Base-by-base conservation (phyloP, 176 grass and related monocot genomes). In the Triticum monococcum region DNA sequence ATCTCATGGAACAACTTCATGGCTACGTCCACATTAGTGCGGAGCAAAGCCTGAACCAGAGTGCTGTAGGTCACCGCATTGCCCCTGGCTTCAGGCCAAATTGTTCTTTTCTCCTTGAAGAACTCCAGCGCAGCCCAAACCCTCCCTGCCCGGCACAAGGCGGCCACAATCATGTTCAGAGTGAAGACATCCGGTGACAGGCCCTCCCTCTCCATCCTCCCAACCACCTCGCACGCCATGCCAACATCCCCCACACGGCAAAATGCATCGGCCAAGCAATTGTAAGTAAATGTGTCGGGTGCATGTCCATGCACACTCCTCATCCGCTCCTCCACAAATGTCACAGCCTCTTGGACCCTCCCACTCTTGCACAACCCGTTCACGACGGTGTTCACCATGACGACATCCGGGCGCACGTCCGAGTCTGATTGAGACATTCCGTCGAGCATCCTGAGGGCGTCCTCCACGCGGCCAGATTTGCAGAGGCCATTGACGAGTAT, bases 1-100 rank as follows among this genome's bases (percentile, higher is more conserved):
- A 96, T 96, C 79, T 96, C 87, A 35, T 91, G 69, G 31, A 91
- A 92, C 83, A 96, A 89, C 68, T 92, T 82, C 97, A 83, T 92
- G 54, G 94, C 94, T 62, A 60, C 64, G 6, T 13, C 77, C 33
- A 93, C 77, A 45, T 98, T 91, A 37, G 79, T 85, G 32, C 92
- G 88, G 36, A 96, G 96, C 66, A 98, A 94, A 77, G 92, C 92
- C 40, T 85, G 87, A 79, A 94, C 62, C 74, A 98, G 52, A 59
- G 81, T 92, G 83, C 37, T 88, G 78, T 98, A 98, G 24, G 88
- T 92, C 5, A 79, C 65, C 3, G 59, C 80, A 67, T 94, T 86
- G 57, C 81, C 91, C 70, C 36, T 95, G n/a, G 86, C 79, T 26
- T 92, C 52, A 3, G 30, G 37, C 92, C 92, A 94, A 16, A 77